Conservation (phyloP, 768 basidiomycete species). For the Gloeophyllum trabeum region DNA sequence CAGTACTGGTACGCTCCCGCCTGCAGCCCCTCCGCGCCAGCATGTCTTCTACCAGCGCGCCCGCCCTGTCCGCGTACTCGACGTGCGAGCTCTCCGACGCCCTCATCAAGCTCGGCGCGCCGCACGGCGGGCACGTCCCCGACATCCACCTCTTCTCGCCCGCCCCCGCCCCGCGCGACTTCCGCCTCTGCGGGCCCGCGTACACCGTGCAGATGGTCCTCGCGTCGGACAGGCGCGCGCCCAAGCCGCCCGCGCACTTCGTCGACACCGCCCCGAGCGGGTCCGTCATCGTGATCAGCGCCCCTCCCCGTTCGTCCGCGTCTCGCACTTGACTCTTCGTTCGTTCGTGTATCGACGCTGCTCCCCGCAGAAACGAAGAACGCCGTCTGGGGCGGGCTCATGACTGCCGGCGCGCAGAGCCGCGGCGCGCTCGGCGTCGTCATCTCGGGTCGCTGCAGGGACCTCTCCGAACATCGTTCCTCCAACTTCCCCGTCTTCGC, state of each 20-base stretch:
- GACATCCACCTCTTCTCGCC: constrained; percentile 57
- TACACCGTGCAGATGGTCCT: constrained; percentile 83
- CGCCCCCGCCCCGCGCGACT: constrained; percentile 19
- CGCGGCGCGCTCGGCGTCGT: constrained; percentile 64
- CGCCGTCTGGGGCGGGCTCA: constrained; percentile 89
- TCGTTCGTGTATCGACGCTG: not conserved
- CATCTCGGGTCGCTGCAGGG: constrained; percentile 79
- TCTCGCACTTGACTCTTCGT: not conserved
- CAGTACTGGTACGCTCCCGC: too few species aligned
- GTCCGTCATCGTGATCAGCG: constrained; percentile 63
- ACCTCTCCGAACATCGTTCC: constrained; percentile 65
- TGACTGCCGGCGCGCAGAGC: constrained; percentile 77
- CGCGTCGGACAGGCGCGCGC: constrained; percentile 42
- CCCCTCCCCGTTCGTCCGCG: constrained; percentile 46
- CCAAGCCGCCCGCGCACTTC: constrained; percentile 62
- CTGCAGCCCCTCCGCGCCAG: constrained; percentile 5
- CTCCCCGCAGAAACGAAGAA: constrained; percentile 48
- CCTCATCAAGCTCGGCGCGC: constrained; percentile 63
- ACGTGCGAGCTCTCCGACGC: constrained; percentile 87
- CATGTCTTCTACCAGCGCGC: constrained; percentile 12
- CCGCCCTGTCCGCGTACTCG: constrained; percentile 31
- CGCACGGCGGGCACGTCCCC: constrained; percentile 71
- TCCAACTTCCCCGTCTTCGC: constrained; percentile 75
- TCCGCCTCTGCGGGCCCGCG: constrained; percentile 61
- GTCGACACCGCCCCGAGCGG: constrained; percentile 65